Evolutionary conservation across 2,329 filamentous ascomycete species (phyloP), one percentile per base, ranked within the genome.

Genomic region (Stagonosporopsis vannaccii): DNA sequence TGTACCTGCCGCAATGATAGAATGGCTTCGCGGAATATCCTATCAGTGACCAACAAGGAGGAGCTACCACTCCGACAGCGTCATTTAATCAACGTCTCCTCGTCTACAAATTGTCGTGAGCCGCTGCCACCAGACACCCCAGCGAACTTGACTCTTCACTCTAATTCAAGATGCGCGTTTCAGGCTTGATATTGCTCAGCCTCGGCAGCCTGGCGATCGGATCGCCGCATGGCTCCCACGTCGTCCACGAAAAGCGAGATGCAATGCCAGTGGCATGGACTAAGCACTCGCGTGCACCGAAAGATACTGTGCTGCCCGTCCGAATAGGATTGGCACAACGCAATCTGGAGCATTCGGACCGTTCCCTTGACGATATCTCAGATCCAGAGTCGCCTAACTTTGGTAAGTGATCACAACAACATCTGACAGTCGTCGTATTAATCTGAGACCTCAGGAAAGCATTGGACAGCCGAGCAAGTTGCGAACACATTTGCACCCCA

Each of bases 311-410:
- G 6, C 23, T 65, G 33, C 58, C 62, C 23, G 56, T 65, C 15
- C 43, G 60, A 11, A 59, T 65, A 19, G 60, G 50, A 4, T 23
- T 65, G 23, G 56, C 51, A 7, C 55, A 61, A 35, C 55, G 53
- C 12, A 65, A 65, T n/a, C 35, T 65, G 30, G 58, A 65, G 20
- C 50, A 61, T 11, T 51, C 47, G n/a, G 58, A 62, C 19, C 55
- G 44, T 4, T 59, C 56, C n/a, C 53, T 65, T 5, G 47, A 54
- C 1, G 62, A 65, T 19, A 60, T 65, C 33, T 60, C 60, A 6
- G 55, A 65, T 41, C 62, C 60, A 32, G 60, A 62, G 20, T 65
- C 62, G 11, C 52, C 52, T 4, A 65, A 62, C 13, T 65, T 61
- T 26, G 60, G 62, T 61, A 47, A 59, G 43, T 19, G 5, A 7